Evolutionary conservation across 2,329 filamentous ascomycete genomes (phyloP).

Genomic region (Neophaeococcomyces mojaviensis): DNA sequence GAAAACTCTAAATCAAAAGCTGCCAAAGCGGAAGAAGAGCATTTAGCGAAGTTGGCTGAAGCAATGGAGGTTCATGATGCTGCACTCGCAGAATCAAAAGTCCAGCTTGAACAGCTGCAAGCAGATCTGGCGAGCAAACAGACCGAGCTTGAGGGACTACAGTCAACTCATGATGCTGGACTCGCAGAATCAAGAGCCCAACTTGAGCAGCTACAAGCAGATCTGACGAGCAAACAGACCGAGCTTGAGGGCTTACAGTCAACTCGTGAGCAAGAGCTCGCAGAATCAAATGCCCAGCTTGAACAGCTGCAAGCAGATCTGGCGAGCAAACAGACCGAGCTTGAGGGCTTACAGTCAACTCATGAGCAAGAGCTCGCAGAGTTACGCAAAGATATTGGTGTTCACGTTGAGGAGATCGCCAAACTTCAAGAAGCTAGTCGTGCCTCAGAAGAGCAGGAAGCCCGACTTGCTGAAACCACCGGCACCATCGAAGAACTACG

Average conservation of each 20-base stretch:
- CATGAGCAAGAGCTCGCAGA: conserved; percentile 12
- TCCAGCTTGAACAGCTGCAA: conserved; percentile 12
- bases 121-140: conserved; percentile 14
- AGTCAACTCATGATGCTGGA: conserved; percentile 8
- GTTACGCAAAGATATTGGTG: conserved; percentile 6
- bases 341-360: conserved; percentile 5
- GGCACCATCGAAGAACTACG: background rate
- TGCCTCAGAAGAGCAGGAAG: background rate
- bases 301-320: conserved; percentile 15
- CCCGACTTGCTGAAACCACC: background rate
- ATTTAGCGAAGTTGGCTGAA: conserved; percentile 13
- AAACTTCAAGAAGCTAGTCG: conserved; percentile 3
- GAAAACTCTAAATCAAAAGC: conserved; percentile 16
- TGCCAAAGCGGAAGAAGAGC: conserved; percentile 15
- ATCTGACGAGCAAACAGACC: conserved; percentile 13
- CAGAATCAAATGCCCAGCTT: conserved; percentile 10
- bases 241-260: conserved; percentile 10
- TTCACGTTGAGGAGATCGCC: conserved; percentile 2
- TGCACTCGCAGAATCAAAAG: conserved; percentile 11
- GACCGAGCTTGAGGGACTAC: conserved; percentile 11
- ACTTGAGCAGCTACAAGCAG: conserved; percentile 13
- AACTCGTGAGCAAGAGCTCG: conserved; percentile 9
- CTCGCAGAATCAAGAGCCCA: conserved; percentile 11
- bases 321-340: conserved; percentile 12
- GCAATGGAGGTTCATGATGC: conserved; percentile 7